Percentiles rank a stretch among this genome's conserved stretches.
Conservation (phyloP, 352 stramenopile species). For the Halophytophthora batemanensis region DNA sequence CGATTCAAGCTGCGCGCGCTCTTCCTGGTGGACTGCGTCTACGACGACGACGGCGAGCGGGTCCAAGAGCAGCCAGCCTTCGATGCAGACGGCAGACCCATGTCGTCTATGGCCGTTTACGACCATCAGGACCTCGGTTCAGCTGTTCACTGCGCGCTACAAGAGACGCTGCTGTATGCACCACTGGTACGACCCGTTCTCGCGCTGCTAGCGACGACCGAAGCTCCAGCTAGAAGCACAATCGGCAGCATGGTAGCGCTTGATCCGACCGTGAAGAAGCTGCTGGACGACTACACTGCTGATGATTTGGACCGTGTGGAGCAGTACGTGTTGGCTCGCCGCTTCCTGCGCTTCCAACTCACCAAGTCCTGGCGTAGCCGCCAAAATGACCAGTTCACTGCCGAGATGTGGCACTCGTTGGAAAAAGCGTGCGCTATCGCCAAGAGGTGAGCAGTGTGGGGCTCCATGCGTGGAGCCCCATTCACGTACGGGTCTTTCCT, state of each 20-base stretch:
- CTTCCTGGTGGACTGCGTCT: constrained; percentile 59
- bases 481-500: no score
- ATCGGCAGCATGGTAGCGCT: constrained; percentile 1
- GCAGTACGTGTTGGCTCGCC: constrained; percentile 50
- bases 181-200: constrained; percentile 29
- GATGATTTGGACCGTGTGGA: constrained; percentile 56
- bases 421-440: constrained; percentile 44
- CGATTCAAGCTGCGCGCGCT: constrained; percentile 61
- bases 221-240: background rate
- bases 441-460: constrained; percentile 30
- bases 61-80: constrained; percentile 12
- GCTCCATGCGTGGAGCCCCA: background rate
- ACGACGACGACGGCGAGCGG: constrained; percentile 13
- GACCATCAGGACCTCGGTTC: constrained; percentile 76
- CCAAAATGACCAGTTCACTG: constrained; percentile 16
- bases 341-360: constrained; percentile 52
- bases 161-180: constrained; percentile 46
- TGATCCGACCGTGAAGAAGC: constrained; percentile 7
- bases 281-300: constrained; percentile 12
- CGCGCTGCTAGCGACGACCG: constrained; percentile 6
- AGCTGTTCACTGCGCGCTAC: constrained; percentile 63
- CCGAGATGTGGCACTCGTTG: constrained; percentile 24
- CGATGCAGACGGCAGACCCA: constrained; percentile 18
- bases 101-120: constrained; percentile 41
- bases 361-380: constrained; percentile 18